These are phyloP conservation scores for Tetracentron sinense DNA, from an alignment of 164 flowering plant species.

Conservation along the genomic window DNA sequence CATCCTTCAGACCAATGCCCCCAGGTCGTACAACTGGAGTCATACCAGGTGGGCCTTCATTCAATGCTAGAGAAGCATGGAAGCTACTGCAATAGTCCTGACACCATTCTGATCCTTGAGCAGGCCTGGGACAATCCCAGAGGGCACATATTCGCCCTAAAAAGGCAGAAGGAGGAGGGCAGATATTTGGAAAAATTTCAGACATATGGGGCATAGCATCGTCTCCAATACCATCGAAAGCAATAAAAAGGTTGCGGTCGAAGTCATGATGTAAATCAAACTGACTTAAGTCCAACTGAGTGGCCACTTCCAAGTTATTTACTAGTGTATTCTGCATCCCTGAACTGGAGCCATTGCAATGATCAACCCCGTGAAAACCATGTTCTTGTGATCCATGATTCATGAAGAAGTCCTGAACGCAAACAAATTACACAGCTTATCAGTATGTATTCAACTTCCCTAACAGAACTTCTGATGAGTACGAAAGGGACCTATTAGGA, in stretches of 20 bases:
- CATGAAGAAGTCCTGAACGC: conserved; percentile 45
- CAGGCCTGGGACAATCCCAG: conserved; percentile 99
- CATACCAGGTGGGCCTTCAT: conserved; percentile 97
- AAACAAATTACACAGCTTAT: conserved; percentile 10
- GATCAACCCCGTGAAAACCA: conserved; percentile 43
- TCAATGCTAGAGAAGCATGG: conserved; percentile 76
- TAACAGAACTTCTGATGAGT: background rate
- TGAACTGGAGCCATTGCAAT: conserved; percentile 43
- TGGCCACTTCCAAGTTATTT: conserved; percentile 35
- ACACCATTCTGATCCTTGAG: conserved; percentile 76
- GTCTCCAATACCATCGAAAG: conserved; percentile 39
- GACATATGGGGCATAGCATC: conserved; percentile 41
- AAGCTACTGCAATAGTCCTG: conserved; percentile 84
- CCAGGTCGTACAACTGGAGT: conserved; percentile 89
- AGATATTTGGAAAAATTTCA: conserved; percentile 45
- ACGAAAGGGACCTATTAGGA: too few species aligned
- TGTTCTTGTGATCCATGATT: conserved; percentile 47
- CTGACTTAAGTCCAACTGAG: conserved; percentile 50
- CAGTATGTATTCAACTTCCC: background rate
- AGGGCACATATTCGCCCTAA: conserved; percentile 96
- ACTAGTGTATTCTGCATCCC: conserved; percentile 31
- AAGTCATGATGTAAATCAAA: conserved; percentile 61
- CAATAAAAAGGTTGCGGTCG: conserved; percentile 40
- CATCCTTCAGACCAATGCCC: conserved; percentile 94
- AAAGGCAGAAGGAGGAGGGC: conserved; percentile 92